Conservation (phyloP, 345 rosid genomes). For the Rhodamnia argentea region DNA sequence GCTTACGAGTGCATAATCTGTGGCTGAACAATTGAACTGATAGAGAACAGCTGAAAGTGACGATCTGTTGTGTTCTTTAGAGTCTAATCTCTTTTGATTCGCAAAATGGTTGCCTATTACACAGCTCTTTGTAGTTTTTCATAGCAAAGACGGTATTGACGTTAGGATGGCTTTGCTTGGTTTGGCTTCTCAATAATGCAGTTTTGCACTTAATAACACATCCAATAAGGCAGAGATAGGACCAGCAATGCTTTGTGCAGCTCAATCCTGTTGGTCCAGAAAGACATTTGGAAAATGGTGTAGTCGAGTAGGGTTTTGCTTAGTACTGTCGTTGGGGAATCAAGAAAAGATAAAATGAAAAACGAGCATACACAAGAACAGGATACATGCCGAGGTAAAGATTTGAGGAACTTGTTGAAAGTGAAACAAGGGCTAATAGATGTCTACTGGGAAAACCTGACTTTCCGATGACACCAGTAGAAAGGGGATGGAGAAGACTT, state of each 20-base stretch:
- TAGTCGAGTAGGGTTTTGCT: background rate
- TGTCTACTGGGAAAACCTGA: background rate
- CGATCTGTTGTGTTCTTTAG: background rate
- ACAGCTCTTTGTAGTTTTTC: background rate
- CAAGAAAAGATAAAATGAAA: background rate
- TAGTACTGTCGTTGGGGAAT: background rate
- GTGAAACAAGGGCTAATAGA: background rate
- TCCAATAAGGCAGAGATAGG: background rate
- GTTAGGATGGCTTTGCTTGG: background rate
- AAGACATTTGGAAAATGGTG: background rate
- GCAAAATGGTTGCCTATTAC: no score
- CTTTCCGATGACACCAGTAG: background rate
- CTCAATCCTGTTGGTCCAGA: background rate
- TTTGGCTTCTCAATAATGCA: background rate
- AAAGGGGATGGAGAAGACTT: background rate
- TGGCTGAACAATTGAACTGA: background rate
- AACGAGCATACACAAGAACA: background rate
- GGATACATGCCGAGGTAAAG: background rate
- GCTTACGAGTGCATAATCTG: background rate
- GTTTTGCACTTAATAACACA: background rate
- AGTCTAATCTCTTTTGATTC: background rate
- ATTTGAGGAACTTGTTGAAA: background rate
- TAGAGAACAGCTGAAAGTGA: background rate
- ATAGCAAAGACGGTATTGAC: background rate
- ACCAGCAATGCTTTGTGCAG: background rate